Conservation (phyloP, 345 rosid species). For the Aquilaria sinensis region DNA sequence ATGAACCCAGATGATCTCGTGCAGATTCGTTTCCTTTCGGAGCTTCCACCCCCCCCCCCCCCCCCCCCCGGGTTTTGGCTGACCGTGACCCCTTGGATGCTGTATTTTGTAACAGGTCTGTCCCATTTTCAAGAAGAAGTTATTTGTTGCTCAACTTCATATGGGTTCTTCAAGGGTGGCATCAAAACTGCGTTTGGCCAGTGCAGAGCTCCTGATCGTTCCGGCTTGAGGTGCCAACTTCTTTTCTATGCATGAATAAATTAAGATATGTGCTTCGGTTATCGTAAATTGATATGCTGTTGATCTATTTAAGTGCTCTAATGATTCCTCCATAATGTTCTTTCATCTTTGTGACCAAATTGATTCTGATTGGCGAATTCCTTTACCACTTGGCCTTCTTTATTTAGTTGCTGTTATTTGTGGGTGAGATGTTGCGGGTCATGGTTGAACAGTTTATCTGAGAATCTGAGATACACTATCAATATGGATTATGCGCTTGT, state of each 20-base stretch:
- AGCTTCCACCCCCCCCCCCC: no score
- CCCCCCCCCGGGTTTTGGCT: no score
- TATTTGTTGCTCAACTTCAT: constrained; percentile 45
- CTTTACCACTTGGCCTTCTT: no score
- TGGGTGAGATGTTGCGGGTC: no score
- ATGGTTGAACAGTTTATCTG: no score
- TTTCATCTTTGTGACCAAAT: no score
- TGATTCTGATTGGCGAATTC: no score
- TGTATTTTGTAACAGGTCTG: constrained; percentile 37
- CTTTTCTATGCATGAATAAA: constrained; percentile 2
- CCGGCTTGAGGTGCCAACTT: constrained; percentile 39
- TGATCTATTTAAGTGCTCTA: not conserved
- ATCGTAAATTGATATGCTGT: not conserved
- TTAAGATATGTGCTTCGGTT: constrained; percentile 9
- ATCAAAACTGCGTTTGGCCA: constrained; percentile 45
- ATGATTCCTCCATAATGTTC: no score
- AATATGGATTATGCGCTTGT: no score
- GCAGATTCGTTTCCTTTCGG: not conserved
- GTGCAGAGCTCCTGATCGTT: constrained; percentile 34
- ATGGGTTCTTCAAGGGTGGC: constrained; percentile 36
- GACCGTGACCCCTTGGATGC: not conserved
- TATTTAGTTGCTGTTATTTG: no score
- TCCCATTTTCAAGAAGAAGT: constrained; percentile 54
- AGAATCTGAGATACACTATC: no score
- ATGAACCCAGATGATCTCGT: not conserved